Evolutionary conservation across 23 red algal genomes (phyloP).

Genomic region (Gracilaria gracilis): DNA sequence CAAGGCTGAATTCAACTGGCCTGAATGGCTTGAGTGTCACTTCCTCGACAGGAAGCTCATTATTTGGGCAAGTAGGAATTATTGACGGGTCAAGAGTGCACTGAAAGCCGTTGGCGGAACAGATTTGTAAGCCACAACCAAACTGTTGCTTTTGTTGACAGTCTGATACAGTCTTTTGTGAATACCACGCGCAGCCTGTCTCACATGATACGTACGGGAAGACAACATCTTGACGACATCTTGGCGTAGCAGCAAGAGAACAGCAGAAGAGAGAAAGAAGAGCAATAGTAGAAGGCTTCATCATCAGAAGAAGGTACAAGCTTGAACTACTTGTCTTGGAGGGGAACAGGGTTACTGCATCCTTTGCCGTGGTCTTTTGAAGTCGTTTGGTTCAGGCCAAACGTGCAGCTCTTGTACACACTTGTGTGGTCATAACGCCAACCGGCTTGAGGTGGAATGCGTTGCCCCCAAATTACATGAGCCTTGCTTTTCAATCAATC

Average conservation of each 20-base stretch:
- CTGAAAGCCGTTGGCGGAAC: background rate
- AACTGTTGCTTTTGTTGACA: background rate
- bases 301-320: background rate
- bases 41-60: background rate
- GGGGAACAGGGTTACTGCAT: too few species aligned
- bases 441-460: too few species aligned
- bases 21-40: background rate
- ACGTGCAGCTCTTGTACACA: too few species aligned
- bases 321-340: too few species aligned
- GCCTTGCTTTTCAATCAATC: too few species aligned
- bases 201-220: background rate
- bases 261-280: background rate
- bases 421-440: too few species aligned
- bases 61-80: background rate
- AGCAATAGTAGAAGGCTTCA: background rate
- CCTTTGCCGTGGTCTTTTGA: too few species aligned
- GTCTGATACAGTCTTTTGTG: background rate
- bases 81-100: background rate
- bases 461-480: too few species aligned
- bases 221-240: background rate
- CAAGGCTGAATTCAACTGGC: constrained; percentile 11
- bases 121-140: background rate
- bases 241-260: background rate
- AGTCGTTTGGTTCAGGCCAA: too few species aligned
- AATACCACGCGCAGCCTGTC: background rate